Conservation (phyloP, 768 basidiomycete species). For the Panaeolus cyanescens region DNA sequence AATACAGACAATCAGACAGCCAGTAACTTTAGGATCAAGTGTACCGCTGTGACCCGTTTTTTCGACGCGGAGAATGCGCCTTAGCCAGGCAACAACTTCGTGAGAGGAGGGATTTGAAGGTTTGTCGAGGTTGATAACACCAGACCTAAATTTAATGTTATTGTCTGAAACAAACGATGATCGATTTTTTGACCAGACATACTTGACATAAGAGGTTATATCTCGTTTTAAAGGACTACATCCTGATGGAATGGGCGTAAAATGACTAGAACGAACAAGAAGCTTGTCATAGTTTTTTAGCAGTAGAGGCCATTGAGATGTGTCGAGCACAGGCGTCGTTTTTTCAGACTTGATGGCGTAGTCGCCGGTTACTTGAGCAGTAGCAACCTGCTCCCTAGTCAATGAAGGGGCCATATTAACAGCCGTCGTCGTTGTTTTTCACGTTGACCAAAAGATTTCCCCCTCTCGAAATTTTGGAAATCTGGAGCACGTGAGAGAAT, state of each 20-base stretch:
- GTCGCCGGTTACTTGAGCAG: conserved; percentile 74
- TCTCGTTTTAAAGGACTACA: conserved; percentile 96
- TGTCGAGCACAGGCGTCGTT: conserved; percentile 78
- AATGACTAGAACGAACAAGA: conserved; percentile 92
- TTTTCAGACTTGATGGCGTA: conserved; percentile 83
- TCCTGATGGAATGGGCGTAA: conserved; percentile 95
- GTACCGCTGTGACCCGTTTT: conserved; percentile 99
- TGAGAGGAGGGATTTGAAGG: conserved; percentile 99
- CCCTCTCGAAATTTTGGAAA: conserved; percentile 13
- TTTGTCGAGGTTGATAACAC: conserved; percentile 99
- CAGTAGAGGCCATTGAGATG: conserved; percentile 96
- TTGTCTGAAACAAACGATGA: conserved; percentile 1
- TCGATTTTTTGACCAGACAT: conserved; percentile 17
- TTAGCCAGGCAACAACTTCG: conserved; percentile 98
- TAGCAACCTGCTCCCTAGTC: conserved; percentile 68
- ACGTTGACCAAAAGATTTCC: conserved; percentile 15
- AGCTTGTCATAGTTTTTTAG: conserved; percentile 99
- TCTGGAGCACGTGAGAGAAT: conserved; percentile 2
- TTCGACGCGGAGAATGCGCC: conserved; percentile 94
- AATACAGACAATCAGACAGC: conserved; percentile 98
- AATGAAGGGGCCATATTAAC: conserved; percentile 48
- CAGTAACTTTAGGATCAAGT: conserved; percentile 98
- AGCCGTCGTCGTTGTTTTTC: conserved; percentile 2
- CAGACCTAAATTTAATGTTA: conserved; percentile 62
- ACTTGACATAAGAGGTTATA: conserved; percentile 90